phyloP scores from a whole-genome alignment of 176 grass and related monocot genomes.

The Avena sativa region DNA sequence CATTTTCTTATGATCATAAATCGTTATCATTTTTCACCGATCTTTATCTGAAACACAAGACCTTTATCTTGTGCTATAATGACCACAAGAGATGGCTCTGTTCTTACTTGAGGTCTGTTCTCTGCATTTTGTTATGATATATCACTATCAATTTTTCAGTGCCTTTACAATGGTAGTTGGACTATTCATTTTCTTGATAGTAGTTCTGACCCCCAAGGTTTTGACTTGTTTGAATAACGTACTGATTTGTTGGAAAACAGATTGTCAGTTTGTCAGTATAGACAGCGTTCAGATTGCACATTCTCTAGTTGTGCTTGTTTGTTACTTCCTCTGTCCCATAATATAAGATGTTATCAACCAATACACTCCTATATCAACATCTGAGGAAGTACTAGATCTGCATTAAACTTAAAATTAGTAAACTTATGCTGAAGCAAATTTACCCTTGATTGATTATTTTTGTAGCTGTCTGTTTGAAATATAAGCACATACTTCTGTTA shows the following conservation, averaged over 20 bases:
- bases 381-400: too few species aligned
- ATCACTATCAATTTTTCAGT: background rate
- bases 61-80: background rate
- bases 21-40: background rate
- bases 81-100: background rate
- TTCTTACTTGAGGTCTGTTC: background rate
- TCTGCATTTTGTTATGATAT: background rate
- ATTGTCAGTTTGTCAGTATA: background rate
- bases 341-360: too few species aligned
- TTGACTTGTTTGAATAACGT: background rate
- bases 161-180: background rate
- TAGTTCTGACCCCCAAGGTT: slow-evolving; percentile 5
- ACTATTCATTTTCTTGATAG: background rate
- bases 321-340: too few species aligned
- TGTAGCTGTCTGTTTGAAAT: too few species aligned
- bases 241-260: background rate
- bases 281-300: background rate
- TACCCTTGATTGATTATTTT: too few species aligned
- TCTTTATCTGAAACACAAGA: background rate
- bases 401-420: too few species aligned
- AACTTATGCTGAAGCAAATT: too few species aligned
- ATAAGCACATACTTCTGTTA: too few species aligned
- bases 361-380: too few species aligned
- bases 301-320: background rate
- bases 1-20: background rate